Evolutionary conservation across 2,329 filamentous ascomycete species (phyloP).

Genomic region (Phyllosticta paracitricarpa): DNA sequence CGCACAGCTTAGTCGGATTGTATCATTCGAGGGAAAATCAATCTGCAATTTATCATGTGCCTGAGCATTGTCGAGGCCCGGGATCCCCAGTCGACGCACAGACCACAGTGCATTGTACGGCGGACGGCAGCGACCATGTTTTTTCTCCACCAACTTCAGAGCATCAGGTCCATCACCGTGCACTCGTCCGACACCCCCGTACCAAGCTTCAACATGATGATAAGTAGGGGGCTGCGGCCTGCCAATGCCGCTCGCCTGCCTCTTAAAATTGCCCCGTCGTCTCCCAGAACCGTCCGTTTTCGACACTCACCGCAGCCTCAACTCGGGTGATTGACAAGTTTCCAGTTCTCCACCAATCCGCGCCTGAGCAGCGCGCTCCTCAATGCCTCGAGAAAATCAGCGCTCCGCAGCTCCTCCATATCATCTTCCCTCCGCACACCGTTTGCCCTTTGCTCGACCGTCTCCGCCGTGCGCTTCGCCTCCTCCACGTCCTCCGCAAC

Average conservation of each 20-base stretch:
- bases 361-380: background rate
- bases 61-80: background rate
- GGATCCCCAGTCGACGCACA: background rate
- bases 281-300: background rate
- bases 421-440: background rate
- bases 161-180: background rate
- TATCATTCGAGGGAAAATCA: background rate
- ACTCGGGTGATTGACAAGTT: background rate
- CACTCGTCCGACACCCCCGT: constrained; percentile 1
- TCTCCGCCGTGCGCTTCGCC: constrained; percentile 4
- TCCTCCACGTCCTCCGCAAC: constrained; percentile 10
- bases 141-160: constrained; percentile 8
- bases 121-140: constrained; percentile 5
- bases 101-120: background rate
- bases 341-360: constrained; percentile 7
- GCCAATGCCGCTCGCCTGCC: constrained; percentile 13
- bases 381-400: background rate
- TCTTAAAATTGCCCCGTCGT: background rate
- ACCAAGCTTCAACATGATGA: constrained; percentile 34
- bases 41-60: background rate
- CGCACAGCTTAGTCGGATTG: background rate
- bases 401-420: background rate
- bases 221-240: constrained; percentile 37
- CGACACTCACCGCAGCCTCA: background rate
- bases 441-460: background rate